These are phyloP conservation scores for Agroathelia rolfsii DNA, from an alignment of 1,284 basidiomycete genomes.

Conservation along the genomic window DNA sequence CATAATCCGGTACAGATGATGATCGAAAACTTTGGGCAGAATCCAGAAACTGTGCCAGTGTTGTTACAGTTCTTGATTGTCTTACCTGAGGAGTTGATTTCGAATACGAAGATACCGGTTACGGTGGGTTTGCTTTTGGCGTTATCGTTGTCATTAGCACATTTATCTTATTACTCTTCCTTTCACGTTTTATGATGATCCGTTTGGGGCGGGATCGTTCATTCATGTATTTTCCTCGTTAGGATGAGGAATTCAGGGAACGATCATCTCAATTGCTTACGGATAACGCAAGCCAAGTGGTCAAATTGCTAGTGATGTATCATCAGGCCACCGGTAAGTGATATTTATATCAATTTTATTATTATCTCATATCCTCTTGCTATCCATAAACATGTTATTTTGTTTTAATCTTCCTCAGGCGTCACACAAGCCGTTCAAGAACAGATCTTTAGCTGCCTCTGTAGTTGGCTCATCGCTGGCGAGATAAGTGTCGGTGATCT, in stretches of 20 bases:
- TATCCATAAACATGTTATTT: constrained; percentile 5
- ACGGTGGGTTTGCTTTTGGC: too few species aligned
- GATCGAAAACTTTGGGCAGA: constrained; percentile 80
- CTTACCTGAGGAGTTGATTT: constrained; percentile 83
- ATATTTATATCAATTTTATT: too few species aligned
- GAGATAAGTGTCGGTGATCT: constrained; percentile 67
- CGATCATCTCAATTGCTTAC: constrained; percentile 62
- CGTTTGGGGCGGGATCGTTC: too few species aligned
- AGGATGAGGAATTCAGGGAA: constrained; percentile 77
- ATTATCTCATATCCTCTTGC: constrained; percentile 5
- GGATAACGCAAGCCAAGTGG: constrained; percentile 62
- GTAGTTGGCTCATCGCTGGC: constrained; percentile 84
- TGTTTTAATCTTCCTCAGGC: constrained; percentile 38
- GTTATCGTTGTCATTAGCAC: too few species aligned
- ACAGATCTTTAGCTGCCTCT: constrained; percentile 81
- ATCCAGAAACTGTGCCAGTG: constrained; percentile 75
- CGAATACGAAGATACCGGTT: constrained; percentile 83
- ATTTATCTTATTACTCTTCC: too few species aligned
- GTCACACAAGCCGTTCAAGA: constrained; percentile 76
- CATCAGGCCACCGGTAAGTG: constrained; percentile 75
- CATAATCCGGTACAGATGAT: constrained; percentile 70
- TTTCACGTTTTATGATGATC: too few species aligned
- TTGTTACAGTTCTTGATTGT: constrained; percentile 88
- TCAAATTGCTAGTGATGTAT: constrained; percentile 83
- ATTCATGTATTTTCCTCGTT: constrained; percentile 10